Evolutionary conservation across 108 stramenopile species (phyloP).

Genomic region (Conticribra weissflogii): DNA sequence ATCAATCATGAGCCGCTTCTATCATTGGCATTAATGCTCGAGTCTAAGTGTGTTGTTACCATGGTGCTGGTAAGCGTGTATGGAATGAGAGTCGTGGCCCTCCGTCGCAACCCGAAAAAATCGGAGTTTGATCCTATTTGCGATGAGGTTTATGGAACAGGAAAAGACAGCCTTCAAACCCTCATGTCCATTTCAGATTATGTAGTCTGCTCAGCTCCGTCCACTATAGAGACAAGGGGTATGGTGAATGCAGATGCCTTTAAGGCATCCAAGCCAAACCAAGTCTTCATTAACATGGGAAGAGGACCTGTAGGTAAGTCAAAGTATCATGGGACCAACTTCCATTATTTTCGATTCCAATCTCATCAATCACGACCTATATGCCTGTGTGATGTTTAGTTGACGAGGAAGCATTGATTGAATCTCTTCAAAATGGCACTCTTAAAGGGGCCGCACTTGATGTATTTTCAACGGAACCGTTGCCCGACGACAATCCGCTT

Average conservation of each 20-base stretch:
- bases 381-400: conserved; percentile 14
- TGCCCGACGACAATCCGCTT: conserved; percentile 44
- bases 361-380: too few species aligned
- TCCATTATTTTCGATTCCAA: too few species aligned
- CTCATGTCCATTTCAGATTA: conserved; percentile 59
- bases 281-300: conserved; percentile 65
- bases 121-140: conserved; percentile 56
- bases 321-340: neutral
- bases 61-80: conserved; percentile 42
- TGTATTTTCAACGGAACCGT: conserved; percentile 65
- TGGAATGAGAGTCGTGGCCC: conserved; percentile 82
- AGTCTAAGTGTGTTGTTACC: too few species aligned
- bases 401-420: conserved; percentile 57
- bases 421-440: conserved; percentile 33
- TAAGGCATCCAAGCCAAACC: conserved; percentile 31
- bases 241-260: conserved; percentile 57
- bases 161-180: conserved; percentile 28
- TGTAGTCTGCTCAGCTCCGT: conserved; percentile 57
- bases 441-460: conserved; percentile 62
- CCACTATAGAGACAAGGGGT: conserved; percentile 49
- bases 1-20: neutral
- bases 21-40: conserved; percentile 9
- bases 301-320: conserved; percentile 50
- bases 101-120: conserved; percentile 67
- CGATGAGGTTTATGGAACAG: conserved; percentile 53